A percentile compares a stretch with the other conserved stretches of the same genome.
Evolutionary conservation across 768 basidiomycete genomes (phyloP).

Genomic region (Chalciporus piperatus): DNA sequence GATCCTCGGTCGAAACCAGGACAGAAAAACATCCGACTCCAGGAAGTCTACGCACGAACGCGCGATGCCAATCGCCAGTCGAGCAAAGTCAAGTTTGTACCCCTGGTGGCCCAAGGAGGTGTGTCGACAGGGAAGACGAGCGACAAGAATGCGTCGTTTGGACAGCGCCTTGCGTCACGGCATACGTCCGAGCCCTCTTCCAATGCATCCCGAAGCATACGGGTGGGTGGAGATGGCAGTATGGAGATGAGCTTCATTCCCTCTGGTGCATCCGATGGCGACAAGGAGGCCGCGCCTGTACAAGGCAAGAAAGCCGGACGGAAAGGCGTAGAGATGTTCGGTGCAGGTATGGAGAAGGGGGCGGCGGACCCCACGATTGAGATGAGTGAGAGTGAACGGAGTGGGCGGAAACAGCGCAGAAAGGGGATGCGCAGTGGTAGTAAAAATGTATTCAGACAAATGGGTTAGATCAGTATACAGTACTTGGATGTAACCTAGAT

Average conservation of each 20-base stretch:
- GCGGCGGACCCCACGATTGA: slow-evolving; percentile 45
- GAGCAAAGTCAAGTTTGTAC: slow-evolving; percentile 61
- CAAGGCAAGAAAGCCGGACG: slow-evolving; percentile 37
- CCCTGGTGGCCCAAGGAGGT: slow-evolving; percentile 49
- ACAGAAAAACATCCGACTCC: slow-evolving; percentile 44
- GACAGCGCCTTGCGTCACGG: slow-evolving; percentile 53
- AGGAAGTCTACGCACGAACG: slow-evolving; percentile 44
- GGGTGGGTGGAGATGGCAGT: slow-evolving; percentile 50
- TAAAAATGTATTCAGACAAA: slow-evolving; percentile 70
- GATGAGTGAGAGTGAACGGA: slow-evolving; percentile 63
- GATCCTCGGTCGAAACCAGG: slow-evolving; percentile 55
- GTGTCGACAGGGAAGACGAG: slow-evolving; percentile 26
- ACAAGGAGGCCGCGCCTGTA: slow-evolving; percentile 10
- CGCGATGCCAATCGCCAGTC: slow-evolving; percentile 41
- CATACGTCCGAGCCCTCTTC: slow-evolving; percentile 9
- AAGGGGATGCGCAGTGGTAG: slow-evolving; percentile 85
- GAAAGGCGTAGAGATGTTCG: slow-evolving; percentile 76
- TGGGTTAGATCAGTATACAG: slow-evolving; percentile 14
- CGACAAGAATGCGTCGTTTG: slow-evolving; percentile 63
- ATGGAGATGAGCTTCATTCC: slow-evolving; percentile 88
- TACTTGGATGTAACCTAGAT: too few species aligned
- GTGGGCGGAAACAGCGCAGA: slow-evolving; percentile 77
- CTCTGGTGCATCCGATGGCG: slow-evolving; percentile 29
- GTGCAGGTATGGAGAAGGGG: slow-evolving; percentile 87
- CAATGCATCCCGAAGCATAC: slow-evolving; percentile 18